A percentile compares a stretch with the other conserved stretches of the same genome.
phyloP scores from a whole-genome alignment of 192 early-diverging fungal species.

The Backusella luteola region DNA sequence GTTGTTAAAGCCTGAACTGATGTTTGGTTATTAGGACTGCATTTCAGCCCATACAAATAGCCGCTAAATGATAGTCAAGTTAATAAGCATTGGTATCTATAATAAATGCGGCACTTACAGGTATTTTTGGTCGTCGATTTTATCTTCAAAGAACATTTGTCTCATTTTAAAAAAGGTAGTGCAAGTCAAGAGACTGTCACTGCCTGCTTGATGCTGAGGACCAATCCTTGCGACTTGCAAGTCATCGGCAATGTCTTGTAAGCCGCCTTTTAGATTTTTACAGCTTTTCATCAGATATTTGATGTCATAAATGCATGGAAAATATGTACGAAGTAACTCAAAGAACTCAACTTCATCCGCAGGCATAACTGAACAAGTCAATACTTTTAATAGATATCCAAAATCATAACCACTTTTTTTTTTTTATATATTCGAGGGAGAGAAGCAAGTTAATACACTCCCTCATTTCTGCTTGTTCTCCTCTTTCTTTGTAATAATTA shows the following conservation, averaged over 20 bases:
- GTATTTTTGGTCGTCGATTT: slow-evolving; percentile 92
- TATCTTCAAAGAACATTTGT: slow-evolving; percentile 94
- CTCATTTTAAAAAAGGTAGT: slow-evolving; percentile 99
- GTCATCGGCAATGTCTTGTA: slow-evolving; percentile 98
- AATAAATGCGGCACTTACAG: slow-evolving; percentile 45
- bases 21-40: slow-evolving; percentile 14
- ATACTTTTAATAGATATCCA: slow-evolving; percentile 95
- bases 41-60: slow-evolving; percentile 19
- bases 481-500: slow-evolving; percentile 25
- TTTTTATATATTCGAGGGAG: too few relatives aligned
- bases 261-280: slow-evolving; percentile 92
- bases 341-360: slow-evolving; percentile 96
- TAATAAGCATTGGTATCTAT: too few relatives aligned
- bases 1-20: slow-evolving; percentile 1
- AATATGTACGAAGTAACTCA: slow-evolving; percentile 85
- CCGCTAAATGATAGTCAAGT: neutral
- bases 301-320: slow-evolving; percentile 99
- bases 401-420: slow-evolving; percentile 90
- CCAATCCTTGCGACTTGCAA: slow-evolving; percentile 90
- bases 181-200: slow-evolving; percentile 93
- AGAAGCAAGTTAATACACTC: neutral
- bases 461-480: neutral
- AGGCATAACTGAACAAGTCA: slow-evolving; percentile 88
- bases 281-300: slow-evolving; percentile 98
- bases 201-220: slow-evolving; percentile 98